phyloP scores from a whole-genome alignment of 208 protist genomes.

The Trypanosoma cruzi region DNA sequence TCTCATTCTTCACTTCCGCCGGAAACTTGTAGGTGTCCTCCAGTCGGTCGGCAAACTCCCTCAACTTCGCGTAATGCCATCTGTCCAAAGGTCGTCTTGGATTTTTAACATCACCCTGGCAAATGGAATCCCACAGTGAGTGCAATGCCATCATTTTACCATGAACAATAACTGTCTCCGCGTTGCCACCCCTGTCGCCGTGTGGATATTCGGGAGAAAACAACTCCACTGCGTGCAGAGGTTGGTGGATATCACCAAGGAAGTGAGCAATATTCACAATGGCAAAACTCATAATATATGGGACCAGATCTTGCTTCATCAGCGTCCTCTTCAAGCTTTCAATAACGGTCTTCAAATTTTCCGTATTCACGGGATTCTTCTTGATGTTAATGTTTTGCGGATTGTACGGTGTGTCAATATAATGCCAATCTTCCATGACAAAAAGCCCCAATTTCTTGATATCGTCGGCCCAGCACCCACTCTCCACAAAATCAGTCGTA shows the following conservation, averaged over 20 bases:
- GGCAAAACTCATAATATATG: conserved; percentile 65
- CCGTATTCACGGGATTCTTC: conserved; percentile 14
- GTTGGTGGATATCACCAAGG: conserved; percentile 87
- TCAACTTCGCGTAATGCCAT: conserved; percentile 38
- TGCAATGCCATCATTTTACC: conserved; percentile 59
- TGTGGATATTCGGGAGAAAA: conserved; percentile 48
- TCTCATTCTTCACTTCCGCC: conserved; percentile 16
- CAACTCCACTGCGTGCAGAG: conserved; percentile 59
- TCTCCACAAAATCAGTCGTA: conserved; percentile 65
- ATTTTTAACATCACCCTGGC: conserved; percentile 27
- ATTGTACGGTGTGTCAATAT: conserved; percentile 62
- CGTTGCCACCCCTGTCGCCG: conserved; percentile 83
- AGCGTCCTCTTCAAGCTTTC: conserved; percentile 31
- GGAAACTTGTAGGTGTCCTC: conserved; percentile 62
- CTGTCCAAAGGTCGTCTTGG: conserved; percentile 46
- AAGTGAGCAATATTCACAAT: conserved; percentile 81
- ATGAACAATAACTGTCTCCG: conserved; percentile 35
- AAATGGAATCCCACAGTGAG: conserved; percentile 83
- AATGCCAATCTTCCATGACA: conserved; percentile 83
- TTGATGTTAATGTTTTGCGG: conserved; percentile 45
- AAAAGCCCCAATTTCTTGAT: conserved; percentile 56
- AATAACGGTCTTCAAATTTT: conserved; percentile 40
- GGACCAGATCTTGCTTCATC: not conserved
- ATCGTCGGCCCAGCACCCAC: conserved; percentile 86
- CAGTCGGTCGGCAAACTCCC: conserved; percentile 48